Evolutionary conservation across 1,139 yeast genomes (phyloP).

Genomic region (Petasospora fabianii): DNA sequence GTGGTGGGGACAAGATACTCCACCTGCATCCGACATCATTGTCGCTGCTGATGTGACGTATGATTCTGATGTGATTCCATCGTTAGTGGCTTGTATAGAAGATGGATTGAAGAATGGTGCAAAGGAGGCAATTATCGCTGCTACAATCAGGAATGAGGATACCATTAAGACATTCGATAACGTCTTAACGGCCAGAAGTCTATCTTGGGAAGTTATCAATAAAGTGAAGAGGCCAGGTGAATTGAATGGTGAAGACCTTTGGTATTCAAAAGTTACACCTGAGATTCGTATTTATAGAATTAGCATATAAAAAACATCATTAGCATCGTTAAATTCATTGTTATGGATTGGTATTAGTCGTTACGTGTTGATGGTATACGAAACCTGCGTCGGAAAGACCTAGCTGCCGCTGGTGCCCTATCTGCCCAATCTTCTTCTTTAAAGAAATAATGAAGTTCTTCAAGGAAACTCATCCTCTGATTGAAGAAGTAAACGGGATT

Average conservation of each 20-base stretch:
- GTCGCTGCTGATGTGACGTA: constrained; percentile 88
- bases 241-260: constrained; percentile 17
- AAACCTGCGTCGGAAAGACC: background rate
- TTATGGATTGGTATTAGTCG: no score
- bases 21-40: constrained; percentile 35
- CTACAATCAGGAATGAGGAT: constrained; percentile 63
- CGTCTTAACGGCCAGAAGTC: constrained; percentile 29
- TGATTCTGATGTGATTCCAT: constrained; percentile 59
- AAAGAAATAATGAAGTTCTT: constrained; percentile 12
- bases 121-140: constrained; percentile 50
- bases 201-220: constrained; percentile 24
- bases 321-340: background rate
- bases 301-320: background rate
- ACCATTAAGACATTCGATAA: constrained; percentile 56
- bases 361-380: background rate
- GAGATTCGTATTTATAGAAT: constrained; percentile 41
- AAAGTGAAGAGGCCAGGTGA: constrained; percentile 8
- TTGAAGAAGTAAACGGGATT: constrained; percentile 2
- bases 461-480: constrained; percentile 5
- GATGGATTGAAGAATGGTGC: constrained; percentile 33
- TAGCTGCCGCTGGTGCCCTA: constrained; percentile 1
- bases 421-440: constrained; percentile 4
- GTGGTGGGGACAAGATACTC: constrained; percentile 58
- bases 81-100: constrained; percentile 47
- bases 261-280: constrained; percentile 34